Conservation (phyloP, 768 basidiomycete species). For the Kwoniella sp. region DNA sequence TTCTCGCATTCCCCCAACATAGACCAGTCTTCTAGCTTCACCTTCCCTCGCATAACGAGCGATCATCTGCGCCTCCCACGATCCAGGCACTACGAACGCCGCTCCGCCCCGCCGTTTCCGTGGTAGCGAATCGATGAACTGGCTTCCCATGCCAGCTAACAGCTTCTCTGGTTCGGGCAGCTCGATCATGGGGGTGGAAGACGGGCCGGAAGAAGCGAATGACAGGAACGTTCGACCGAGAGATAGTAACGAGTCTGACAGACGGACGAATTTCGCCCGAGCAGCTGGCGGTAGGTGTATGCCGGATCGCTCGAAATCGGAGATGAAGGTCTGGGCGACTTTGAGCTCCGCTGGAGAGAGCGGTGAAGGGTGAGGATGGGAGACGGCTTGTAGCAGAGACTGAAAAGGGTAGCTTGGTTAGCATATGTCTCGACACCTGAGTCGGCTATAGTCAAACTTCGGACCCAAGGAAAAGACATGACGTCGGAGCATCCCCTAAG, state of each 20-base stretch:
- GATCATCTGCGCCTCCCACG: slow-evolving; percentile 89
- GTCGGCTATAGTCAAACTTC: slow-evolving; percentile 1
- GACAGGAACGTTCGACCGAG: slow-evolving; percentile 81
- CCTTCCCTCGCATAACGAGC: slow-evolving; percentile 84
- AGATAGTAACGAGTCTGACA: slow-evolving; percentile 84
- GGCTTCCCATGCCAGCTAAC: slow-evolving; percentile 49
- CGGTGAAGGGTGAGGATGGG: slow-evolving; percentile 36
- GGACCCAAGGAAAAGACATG: no score
- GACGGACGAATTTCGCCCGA: slow-evolving; percentile 78
- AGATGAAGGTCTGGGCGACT: slow-evolving; percentile 86
- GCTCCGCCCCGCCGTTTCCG: slow-evolving; percentile 18
- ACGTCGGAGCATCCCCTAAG: no score
- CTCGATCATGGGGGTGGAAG: slow-evolving; percentile 40
- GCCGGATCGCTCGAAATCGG: slow-evolving; percentile 96
- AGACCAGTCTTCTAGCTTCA: slow-evolving; percentile 77
- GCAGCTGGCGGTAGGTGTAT: slow-evolving; percentile 80
- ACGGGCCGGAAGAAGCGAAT: slow-evolving; percentile 37
- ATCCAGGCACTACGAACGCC: slow-evolving; percentile 74
- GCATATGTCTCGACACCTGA: neutral
- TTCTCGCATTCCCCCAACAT: slow-evolving; percentile 72
- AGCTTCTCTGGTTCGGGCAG: slow-evolving; percentile 51
- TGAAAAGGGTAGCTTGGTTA: slow-evolving; percentile 2
- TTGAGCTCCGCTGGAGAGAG: slow-evolving; percentile 49
- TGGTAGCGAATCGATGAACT: slow-evolving; percentile 50
- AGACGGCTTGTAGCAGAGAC: slow-evolving; percentile 41